Evolutionary conservation across 140 eudicot genomes (phyloP).

Genomic region (Ambrosia hybrid): DNA sequence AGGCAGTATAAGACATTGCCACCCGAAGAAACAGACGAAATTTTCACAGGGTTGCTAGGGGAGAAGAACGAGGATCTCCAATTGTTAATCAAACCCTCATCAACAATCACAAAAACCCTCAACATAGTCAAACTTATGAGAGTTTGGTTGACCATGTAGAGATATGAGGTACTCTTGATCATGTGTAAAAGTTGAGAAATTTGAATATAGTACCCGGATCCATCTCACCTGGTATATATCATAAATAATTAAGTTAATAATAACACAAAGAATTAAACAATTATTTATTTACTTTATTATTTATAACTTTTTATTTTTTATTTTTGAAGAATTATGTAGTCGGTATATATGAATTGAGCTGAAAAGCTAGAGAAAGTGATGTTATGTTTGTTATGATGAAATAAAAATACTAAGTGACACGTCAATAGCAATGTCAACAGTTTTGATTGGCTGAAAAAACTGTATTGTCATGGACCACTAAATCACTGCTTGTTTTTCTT

Average conservation of each 20-base stretch:
- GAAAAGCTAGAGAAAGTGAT: slow-evolving; percentile 28
- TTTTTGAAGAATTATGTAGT: background rate
- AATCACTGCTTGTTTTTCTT: slow-evolving; percentile 17
- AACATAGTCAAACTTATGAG: slow-evolving; percentile 66
- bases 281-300: too few relatives aligned
- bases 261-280: background rate
- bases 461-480: slow-evolving; percentile 37
- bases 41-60: slow-evolving; percentile 65
- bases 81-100: slow-evolving; percentile 71
- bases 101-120: slow-evolving; percentile 90
- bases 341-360: background rate
- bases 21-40: slow-evolving; percentile 48
- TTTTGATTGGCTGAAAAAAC: slow-evolving; percentile 29
- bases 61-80: slow-evolving; percentile 90
- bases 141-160: slow-evolving; percentile 45
- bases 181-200: slow-evolving; percentile 65
- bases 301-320: too few relatives aligned
- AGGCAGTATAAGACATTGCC: slow-evolving; percentile 65
- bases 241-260: too few relatives aligned
- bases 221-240: slow-evolving; percentile 67
- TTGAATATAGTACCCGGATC: slow-evolving; percentile 86
- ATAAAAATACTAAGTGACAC: slow-evolving; percentile 27
- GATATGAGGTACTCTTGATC: slow-evolving; percentile 89
- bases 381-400: slow-evolving; percentile 11
- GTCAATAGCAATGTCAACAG: slow-evolving; percentile 37